Base-by-base conservation (phyloP, 768 basidiomycete genomes). In the Rubroboletus satanas region DNA sequence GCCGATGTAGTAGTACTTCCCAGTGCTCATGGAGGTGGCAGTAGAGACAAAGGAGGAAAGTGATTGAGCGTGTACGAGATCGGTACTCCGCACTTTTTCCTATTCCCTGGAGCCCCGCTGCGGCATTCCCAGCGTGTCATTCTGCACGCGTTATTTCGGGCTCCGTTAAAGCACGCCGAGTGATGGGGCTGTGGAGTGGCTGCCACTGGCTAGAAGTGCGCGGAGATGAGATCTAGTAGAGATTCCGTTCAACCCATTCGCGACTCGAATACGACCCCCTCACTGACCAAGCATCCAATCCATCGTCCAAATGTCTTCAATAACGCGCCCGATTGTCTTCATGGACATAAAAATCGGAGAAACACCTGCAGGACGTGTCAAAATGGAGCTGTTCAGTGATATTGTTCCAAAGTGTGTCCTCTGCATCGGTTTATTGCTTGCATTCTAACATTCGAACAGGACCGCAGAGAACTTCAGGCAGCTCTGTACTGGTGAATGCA, bases 401-500 rank as follows among this genome's bases (percentile, higher is more conserved):
- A 85, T 96, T 52, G 93, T 90, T 2, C 96, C 97, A 49, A 97
- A 93, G 94, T 96, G 46, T 55, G 87, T 54, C 28, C 32, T 38
- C 23, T 1, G 0, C 21, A 21, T 60, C 23, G 31, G 39, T 10
- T 51, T 39, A 18, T 18, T 52, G 31, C 18, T 46, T 44, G 21
- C 38, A 17, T 49, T 63, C 51, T 54, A 23, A 44, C 35, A 14
- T 35, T 39, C 45, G 35, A 49, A 39, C 61, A 97, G 95, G 66
- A 98, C 96, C 3, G 93, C 94, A 8, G 96, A 99, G 74, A 99
- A 98, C 76, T 98, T 98, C 66, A 79, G 97, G 57, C 96, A 98
- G 65, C 76, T 98, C 28, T 98, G 96, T 67, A 98, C 95, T 2
- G 97, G 97, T n/a, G 96, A 98, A 74, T 90, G 83, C 73, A 82